Conservation (phyloP, 1,284 basidiomycete species). For the Ceratobasidium sp. region DNA sequence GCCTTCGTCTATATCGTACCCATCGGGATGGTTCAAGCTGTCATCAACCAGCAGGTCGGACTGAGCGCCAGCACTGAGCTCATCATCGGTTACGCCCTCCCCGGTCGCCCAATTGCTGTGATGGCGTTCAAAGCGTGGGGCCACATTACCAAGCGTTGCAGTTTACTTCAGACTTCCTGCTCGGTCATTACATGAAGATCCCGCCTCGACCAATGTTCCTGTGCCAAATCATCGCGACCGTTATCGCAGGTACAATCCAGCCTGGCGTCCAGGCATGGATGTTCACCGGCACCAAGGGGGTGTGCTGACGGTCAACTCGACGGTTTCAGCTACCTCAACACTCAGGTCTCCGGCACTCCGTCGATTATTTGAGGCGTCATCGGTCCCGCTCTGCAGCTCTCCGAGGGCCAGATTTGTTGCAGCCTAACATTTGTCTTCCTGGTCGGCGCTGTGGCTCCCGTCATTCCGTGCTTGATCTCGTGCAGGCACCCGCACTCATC, state of each 20-base stretch:
- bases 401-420: conserved; percentile 58
- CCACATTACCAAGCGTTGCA: conserved; percentile 68
- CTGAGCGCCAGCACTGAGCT: conserved; percentile 63
- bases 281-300: conserved; percentile 55
- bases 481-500: conserved; percentile 60
- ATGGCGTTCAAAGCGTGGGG: conserved; percentile 70
- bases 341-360: conserved; percentile 57
- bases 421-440: conserved; percentile 63
- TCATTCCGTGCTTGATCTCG: conserved; percentile 58
- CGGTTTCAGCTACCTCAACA: conserved; percentile 57
- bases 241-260: conserved; percentile 59
- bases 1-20: conserved; percentile 55
- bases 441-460: conserved; percentile 59
- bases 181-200: conserved; percentile 65
- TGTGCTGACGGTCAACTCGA: conserved; percentile 51
- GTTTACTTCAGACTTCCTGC: conserved; percentile 63
- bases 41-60: conserved; percentile 54
- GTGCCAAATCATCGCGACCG: conserved; percentile 59
- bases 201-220: conserved; percentile 61
- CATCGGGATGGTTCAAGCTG: conserved; percentile 56
- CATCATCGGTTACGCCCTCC: conserved; percentile 63
- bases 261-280: conserved; percentile 62
- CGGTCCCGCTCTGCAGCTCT: conserved; percentile 59
- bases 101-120: conserved; percentile 67
- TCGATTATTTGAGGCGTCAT: conserved; percentile 63